Base-by-base conservation (phyloP, 441 rosid genomes). In the Bocquillonia castaneifolia region DNA sequence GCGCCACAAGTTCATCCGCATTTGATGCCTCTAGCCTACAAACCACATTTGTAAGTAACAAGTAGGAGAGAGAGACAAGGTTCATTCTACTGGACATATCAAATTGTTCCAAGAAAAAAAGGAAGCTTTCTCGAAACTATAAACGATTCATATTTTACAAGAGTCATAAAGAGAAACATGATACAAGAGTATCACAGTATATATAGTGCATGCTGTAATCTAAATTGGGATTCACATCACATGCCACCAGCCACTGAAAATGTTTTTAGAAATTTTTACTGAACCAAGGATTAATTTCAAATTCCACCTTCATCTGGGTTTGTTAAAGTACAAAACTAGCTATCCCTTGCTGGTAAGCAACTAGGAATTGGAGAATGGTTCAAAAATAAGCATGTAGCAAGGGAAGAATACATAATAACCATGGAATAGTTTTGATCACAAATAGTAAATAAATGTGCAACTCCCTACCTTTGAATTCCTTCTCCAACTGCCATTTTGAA, bases 401-500 rank as follows among this genome's bases (percentile, higher is more conserved):
- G 28, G 53, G 8, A 14, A 48, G 28, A 39, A 26, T 17, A 58
- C 1, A 42, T 10, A 25, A 44, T 29, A 48, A 64, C 36, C 23
- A 13, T 50, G 2, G n/a, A 15, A 44, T 26, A 14, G 37, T 6
- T 47, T n/a, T n/a, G n/a, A n/a, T n/a, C n/a, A 29, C 40, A 12
- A 12, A 5, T 22, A 17, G 12, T 9, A 57, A 42, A 58, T 29
- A 71, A 65, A 45, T 37, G n/a, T 25, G 39, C 6, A 10, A 42
- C 22, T 64, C 68, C 37, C 53, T 80, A 94, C 98, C 96, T 90
- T 77, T 86, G 82, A 77, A 90, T 81, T 79, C 98, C 98, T 84
- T 94, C 99, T 66, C 99, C 99, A 72, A 92, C 97, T 75, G 92
- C 96, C 77, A 94, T 88, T 84, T 98, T 84, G 70, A 88, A 84